Evolutionary conservation across 2,329 filamentous ascomycete genomes (phyloP).

Genomic region (Pseudocercospora crystallina): DNA sequence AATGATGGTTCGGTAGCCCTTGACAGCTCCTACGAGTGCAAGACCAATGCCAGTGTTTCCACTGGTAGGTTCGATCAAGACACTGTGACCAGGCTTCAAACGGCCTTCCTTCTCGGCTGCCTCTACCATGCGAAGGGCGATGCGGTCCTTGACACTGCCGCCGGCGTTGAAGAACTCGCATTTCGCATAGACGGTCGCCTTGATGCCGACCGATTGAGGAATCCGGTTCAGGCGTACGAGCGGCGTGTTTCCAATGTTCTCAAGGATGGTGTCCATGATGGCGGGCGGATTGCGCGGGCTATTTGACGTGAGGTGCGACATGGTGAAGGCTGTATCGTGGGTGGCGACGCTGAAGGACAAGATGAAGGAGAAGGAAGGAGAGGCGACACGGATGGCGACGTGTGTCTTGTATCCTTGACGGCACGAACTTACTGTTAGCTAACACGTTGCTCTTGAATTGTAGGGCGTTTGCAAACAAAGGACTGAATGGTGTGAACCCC

Average conservation of each 20-base stretch:
- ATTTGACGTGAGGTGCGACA: constrained; percentile 41
- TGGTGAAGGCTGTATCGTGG: constrained; percentile 12
- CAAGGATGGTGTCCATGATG: constrained; percentile 67
- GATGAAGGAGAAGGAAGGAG: constrained; percentile 1
- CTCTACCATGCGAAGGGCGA: constrained; percentile 96
- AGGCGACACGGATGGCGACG: not conserved
- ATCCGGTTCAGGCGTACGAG: constrained; percentile 91
- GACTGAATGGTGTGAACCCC: too few relatives aligned
- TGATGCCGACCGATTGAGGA: constrained; percentile 84
- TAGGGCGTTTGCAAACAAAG: too few relatives aligned
- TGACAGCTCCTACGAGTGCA: constrained; percentile 89
- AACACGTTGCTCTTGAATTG: too few relatives aligned
- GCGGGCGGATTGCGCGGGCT: constrained; percentile 54
- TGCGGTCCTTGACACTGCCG: constrained; percentile 88
- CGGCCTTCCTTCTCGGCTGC: constrained; percentile 86
- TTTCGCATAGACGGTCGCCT: constrained; percentile 56
- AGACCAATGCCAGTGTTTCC: constrained; percentile 98
- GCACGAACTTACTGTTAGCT: too few relatives aligned
- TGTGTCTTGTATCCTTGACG: too few relatives aligned
- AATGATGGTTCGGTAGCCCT: constrained; percentile 98
- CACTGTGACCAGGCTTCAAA: constrained; percentile 93
- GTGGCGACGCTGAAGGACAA: not conserved
- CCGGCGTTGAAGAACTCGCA: constrained; percentile 58
- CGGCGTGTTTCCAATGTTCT: constrained; percentile 95
- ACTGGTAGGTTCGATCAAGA: constrained; percentile 91